Percentiles rank a stretch among this genome's conserved stretches.
Conservation (phyloP, 257 asterid genomes). For the Solanum pennellii region DNA sequence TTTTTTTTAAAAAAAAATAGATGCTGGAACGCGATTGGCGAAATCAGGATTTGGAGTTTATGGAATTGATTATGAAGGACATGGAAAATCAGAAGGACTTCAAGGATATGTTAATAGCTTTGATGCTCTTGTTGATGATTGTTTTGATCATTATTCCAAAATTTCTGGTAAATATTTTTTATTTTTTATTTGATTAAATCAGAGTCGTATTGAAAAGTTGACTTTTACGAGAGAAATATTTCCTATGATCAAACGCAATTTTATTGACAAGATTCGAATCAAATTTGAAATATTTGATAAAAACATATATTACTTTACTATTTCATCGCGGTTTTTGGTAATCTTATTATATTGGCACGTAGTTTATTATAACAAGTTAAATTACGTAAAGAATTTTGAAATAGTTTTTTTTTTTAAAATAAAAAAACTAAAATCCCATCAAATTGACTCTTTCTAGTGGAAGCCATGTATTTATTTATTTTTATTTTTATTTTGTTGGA, state of each 20-base stretch:
- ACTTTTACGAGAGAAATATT: background rate
- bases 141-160: constrained; percentile 36
- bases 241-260: background rate
- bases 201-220: background rate
- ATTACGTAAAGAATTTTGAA: background rate
- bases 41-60: constrained; percentile 49
- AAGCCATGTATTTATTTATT: background rate
- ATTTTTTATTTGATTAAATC: background rate
- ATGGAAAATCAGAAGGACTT: constrained; percentile 63
- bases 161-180: constrained; percentile 25
- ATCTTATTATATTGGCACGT: background rate
- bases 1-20: background rate
- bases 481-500: background rate
- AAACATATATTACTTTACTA: background rate
- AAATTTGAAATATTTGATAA: background rate
- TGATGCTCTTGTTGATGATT: constrained; percentile 39
- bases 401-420: background rate
- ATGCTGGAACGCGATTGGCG: constrained; percentile 31
- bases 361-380: background rate
- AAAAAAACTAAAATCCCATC: background rate
- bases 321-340: background rate
- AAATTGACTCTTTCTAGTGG: background rate
- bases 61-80: constrained; percentile 60
- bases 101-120: constrained; percentile 27
- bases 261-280: background rate